These are phyloP conservation scores for Schizonepeta tenuifolia DNA, from an alignment of 257 asterid genomes.

Conservation along the genomic window DNA sequence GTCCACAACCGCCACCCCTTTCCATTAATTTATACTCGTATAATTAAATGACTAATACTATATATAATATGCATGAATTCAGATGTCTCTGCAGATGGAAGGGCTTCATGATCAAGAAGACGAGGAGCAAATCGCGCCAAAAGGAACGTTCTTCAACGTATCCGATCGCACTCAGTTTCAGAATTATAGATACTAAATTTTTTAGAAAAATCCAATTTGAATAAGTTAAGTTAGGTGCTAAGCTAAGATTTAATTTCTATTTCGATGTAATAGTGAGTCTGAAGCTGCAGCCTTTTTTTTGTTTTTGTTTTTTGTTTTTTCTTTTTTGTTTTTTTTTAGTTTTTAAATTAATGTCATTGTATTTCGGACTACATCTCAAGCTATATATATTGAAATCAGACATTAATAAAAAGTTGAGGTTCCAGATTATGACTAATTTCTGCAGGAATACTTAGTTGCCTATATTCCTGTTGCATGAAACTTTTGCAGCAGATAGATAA, in stretches of 20 bases:
- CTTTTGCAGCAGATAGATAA: conserved; percentile 5
- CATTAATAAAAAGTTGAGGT: conserved; percentile 22
- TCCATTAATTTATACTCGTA: no score
- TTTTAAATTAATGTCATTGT: neutral
- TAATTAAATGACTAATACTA: no score
- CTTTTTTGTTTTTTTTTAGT: conserved; percentile 21
- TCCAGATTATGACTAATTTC: neutral
- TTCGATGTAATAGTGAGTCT: conserved; percentile 27
- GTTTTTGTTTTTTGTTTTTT: neutral
- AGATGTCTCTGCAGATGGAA: conserved; percentile 47
- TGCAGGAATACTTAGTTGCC: neutral
- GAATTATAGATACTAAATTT: conserved; percentile 37
- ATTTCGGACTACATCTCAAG: conserved; percentile 26
- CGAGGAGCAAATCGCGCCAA: conserved; percentile 42
- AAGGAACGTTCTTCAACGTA: conserved; percentile 47
- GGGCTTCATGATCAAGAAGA: conserved; percentile 62
- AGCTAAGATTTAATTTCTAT: conserved; percentile 26
- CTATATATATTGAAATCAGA: conserved; percentile 16
- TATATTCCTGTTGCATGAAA: conserved; percentile 15
- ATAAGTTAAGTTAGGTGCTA: conserved; percentile 37
- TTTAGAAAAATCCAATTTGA: conserved; percentile 19
- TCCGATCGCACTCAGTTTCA: conserved; percentile 44
- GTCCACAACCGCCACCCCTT: no score
- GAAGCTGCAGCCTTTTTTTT: conserved; percentile 9
- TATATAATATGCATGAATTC: neutral